Evolutionary conservation across 2,329 filamentous ascomycete genomes (phyloP), one percentile per base, ranked within the genome.

Genomic region (Cordyceps cicadae): DNA sequence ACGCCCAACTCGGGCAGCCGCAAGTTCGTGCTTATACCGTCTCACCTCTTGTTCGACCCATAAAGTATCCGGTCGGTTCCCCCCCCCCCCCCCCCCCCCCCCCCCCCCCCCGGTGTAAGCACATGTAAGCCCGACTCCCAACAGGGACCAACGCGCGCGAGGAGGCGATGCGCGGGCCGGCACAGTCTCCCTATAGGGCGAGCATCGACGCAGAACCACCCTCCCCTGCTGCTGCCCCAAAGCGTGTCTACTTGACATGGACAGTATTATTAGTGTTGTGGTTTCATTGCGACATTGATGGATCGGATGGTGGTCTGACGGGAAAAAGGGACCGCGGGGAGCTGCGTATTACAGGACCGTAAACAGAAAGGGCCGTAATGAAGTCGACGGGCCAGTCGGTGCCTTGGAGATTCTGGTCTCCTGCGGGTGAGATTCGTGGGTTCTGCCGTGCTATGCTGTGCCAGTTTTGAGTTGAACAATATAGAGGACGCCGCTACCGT

Each of bases 11-110:
- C n/a, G 17, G 29, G 32, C 19, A 50, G 24, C 58, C 15, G 21
- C 34, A 29, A n/a, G 11, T 60, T 32, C 24, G 58, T 60, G 58
- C 58, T 60, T 60, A 60, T 60, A 60, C 58, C 58, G 58, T 60
- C 58, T 60, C 34, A 60, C 58, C 43, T 34, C 26, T 43, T n/a
- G n/a, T 52, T 59, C 21, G 50, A 43, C 54, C 24, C 50, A 57
- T 37, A 57, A 57, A 57, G 45, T 45, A 50, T 41, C 43, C 54
- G 39, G 26, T 46, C 29, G 29, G 29, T 29, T 29, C 29, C 37
- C n/a, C n/a, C n/a, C n/a, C n/a, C n/a, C n/a, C n/a, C n/a, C n/a
- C n/a, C n/a, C n/a, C n/a, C n/a, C n/a, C n/a, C n/a, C n/a, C n/a
- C n/a, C n/a, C n/a, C n/a, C n/a, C n/a, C n/a, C n/a, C 26, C 51